These are phyloP conservation scores for Vanrija sp. DNA, from an alignment of 1,284 basidiomycete species.

Conservation along the genomic window DNA sequence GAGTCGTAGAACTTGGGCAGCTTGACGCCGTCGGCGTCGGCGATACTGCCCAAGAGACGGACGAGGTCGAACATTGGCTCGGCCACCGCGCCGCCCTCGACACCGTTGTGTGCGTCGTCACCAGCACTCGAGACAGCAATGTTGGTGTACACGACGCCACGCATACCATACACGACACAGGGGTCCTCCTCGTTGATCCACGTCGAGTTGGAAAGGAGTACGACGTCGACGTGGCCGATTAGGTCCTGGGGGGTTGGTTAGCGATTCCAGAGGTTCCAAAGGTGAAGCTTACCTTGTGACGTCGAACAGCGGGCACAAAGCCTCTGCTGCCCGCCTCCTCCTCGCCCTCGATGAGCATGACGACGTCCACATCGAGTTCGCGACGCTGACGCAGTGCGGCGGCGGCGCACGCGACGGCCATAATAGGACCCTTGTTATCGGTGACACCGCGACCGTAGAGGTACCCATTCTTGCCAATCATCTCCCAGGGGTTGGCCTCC, in stretches of 20 bases:
- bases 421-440: conserved; percentile 89
- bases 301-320: conserved; percentile 69
- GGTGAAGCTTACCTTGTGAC: conserved; percentile 55
- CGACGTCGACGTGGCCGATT: conserved; percentile 80
- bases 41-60: conserved; percentile 69
- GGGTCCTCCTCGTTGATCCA: conserved; percentile 95
- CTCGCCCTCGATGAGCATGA: conserved; percentile 91
- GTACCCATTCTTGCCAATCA: conserved; percentile 80
- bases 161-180: conserved; percentile 89
- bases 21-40: conserved; percentile 60
- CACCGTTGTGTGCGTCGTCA: conserved; percentile 55
- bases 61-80: conserved; percentile 96
- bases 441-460: conserved; percentile 89
- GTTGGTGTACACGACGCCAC: conserved; percentile 69
- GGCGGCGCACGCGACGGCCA: conserved; percentile 85
- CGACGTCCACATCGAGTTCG: conserved; percentile 76
- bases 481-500: conserved; percentile 77
- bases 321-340: conserved; percentile 89
- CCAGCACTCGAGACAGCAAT: conserved; percentile 60
- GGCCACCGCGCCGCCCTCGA: conserved; percentile 80
- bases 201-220: conserved; percentile 84
- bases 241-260: conserved; percentile 53
- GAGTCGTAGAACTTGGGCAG: conserved; percentile 81
- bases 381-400: conserved; percentile 70
- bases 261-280: no score